These are phyloP conservation scores for Daucus carota DNA, from an alignment of 129 eudicot genomes.

Conservation along the genomic window DH1_v3.0 NC_030387.2:39266501-39267000, in stretches of 20 bases:
- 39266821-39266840: neutral
- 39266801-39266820: neutral
- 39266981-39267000: neutral
- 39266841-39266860: no score
- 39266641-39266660: neutral
- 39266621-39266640: neutral
- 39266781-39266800: neutral
- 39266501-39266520: no score
- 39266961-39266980: no score
- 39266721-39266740: neutral
- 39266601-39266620: no score
- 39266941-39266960: no score
- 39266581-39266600: neutral
- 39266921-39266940: neutral
- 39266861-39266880: no score
- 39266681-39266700: neutral
- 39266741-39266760: neutral
- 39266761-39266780: neutral
- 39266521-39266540: no score
- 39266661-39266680: neutral
- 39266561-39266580: neutral
- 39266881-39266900: no score
- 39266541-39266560: no score
- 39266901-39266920: neutral
- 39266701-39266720: neutral